Base-by-base conservation (phyloP, 163 green algal genomes). In the Scenedesmus sp. region DNA sequence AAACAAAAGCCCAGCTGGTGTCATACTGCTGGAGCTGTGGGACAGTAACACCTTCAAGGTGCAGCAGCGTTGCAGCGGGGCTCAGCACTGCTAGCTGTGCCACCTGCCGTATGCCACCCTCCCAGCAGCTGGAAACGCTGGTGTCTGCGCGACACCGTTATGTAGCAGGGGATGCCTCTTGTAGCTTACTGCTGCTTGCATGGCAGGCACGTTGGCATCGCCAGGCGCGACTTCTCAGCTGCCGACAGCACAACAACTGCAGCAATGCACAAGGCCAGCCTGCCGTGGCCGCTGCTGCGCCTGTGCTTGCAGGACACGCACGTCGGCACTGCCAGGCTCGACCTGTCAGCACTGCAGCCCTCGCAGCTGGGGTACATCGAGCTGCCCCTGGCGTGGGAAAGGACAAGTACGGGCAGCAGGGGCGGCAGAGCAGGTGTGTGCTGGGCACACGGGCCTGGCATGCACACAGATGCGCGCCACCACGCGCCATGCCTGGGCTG, bases 11-110 rank as follows among this genome's bases (percentile, higher is more conserved):
- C 82, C 82, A 56, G 82, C 82, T 53, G 82, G 51, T 18, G 35
- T 40, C n/a, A 87, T 87, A n/a, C 22, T 20, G 7, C 33, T 87
- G 51, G 51, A 87, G 51, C 82, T 87, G n/a, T 87, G 51, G 51
- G 82, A 87, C 51, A 51, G n/a, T 5, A 78, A 87, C 51, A 87
- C 82, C 22, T 78, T 87, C 53, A 87, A 87, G 82, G 82, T 87
- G 30, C 70, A 5, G 30, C 37, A 76, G 61, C 61, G 40, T 76
- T 76, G 61, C 51, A 72, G 59, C 59, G 33, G 59, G 16, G 15
- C 12, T 68, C 53, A 68, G 4, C n/a, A n/a, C 10, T 72, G 59
- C 61, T 76, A 30, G 30, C 2, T 37, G 26, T 40, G 26, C 1
- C 30, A 18, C 16, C 26, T 40, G 26, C 61, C n/a, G 40, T 76